These are phyloP conservation scores for Bjerkandera adusta DNA, from an alignment of 1,284 basidiomycete genomes.

Conservation along the genomic window DNA sequence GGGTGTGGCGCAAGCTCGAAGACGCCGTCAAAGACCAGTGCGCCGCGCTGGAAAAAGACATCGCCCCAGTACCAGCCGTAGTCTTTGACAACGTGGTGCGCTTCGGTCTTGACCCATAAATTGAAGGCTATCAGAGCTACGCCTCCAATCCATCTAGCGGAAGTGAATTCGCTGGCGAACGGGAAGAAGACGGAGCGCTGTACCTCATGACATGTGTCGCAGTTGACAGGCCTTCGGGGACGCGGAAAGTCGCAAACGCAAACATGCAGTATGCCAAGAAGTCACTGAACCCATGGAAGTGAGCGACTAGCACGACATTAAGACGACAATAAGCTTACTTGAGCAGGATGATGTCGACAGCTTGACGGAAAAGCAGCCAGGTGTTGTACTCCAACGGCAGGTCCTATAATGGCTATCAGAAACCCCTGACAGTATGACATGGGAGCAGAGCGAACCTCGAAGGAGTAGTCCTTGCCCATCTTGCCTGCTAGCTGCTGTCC, in stretches of 20 bases:
- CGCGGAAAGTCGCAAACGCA: conserved; percentile 87
- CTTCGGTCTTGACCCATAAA: conserved; percentile 98
- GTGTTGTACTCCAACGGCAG: conserved; percentile 84
- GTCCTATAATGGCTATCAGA: conserved; percentile 43
- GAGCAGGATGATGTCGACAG: conserved; percentile 93
- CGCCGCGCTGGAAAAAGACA: conserved; percentile 91
- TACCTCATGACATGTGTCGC: conserved; percentile 78
- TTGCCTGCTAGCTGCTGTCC: conserved; percentile 84
- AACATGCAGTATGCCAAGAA: conserved; percentile 96
- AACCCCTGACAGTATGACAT: conserved; percentile 9
- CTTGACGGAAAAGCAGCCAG: conserved; percentile 90
- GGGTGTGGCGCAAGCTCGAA: conserved; percentile 92
- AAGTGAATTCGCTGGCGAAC: neutral
- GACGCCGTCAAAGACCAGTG: conserved; percentile 95
- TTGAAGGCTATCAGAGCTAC: conserved; percentile 90
- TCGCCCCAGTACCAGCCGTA: conserved; percentile 99
- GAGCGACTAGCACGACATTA: conserved; percentile 6
- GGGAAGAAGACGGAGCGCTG: neutral
- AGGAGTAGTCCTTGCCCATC: conserved; percentile 93
- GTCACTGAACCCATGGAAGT: conserved; percentile 53
- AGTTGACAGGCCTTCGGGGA: conserved; percentile 75
- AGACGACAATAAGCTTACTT: conserved; percentile 60
- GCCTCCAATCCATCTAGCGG: conserved; percentile 80
- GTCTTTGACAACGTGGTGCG: conserved; percentile 93
- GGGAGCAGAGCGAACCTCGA: conserved; percentile 61